Evolutionary conservation across 2,329 filamentous ascomycete genomes (phyloP).

Genomic region (Talaromyces verruculosus): DNA sequence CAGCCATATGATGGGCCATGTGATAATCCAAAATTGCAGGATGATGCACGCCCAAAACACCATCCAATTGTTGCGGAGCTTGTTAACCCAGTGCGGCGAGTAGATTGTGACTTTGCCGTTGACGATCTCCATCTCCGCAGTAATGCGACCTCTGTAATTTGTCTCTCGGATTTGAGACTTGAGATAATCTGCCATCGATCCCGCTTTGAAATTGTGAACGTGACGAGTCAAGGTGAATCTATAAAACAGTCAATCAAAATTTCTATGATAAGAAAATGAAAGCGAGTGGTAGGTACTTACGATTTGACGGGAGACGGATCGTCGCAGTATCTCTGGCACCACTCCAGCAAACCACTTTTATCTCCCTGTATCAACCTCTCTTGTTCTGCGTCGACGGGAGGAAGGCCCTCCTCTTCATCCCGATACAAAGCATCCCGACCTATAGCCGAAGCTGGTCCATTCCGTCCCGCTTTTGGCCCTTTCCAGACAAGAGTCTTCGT

Average conservation of each 20-base stretch:
- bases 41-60: slow-evolving; percentile 39
- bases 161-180: slow-evolving; percentile 39
- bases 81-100: slow-evolving; percentile 43
- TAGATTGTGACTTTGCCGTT: slow-evolving; percentile 37
- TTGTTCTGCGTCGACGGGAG: background rate
- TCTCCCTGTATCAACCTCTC: slow-evolving; percentile 10
- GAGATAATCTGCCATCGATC: slow-evolving; percentile 31
- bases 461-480: slow-evolving; percentile 14
- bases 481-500: slow-evolving; percentile 22
- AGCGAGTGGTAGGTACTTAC: slow-evolving; percentile 26
- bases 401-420: background rate
- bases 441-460: slow-evolving; percentile 6
- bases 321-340: slow-evolving; percentile 40
- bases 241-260: background rate
- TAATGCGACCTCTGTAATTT: slow-evolving; percentile 38
- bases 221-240: slow-evolving; percentile 36
- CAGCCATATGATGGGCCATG: slow-evolving; percentile 41
- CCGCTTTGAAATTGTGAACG: slow-evolving; percentile 32
- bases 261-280: background rate
- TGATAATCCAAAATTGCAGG: slow-evolving; percentile 42
- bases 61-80: slow-evolving; percentile 34
- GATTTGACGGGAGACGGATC: slow-evolving; percentile 40
- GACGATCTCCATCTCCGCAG: slow-evolving; percentile 27
- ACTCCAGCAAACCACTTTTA: slow-evolving; percentile 26
- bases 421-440: background rate